These are phyloP conservation scores for Stereocaulon alpinum DNA, from an alignment of 495 filamentous ascomycete genomes.

Conservation along the genomic window DNA sequence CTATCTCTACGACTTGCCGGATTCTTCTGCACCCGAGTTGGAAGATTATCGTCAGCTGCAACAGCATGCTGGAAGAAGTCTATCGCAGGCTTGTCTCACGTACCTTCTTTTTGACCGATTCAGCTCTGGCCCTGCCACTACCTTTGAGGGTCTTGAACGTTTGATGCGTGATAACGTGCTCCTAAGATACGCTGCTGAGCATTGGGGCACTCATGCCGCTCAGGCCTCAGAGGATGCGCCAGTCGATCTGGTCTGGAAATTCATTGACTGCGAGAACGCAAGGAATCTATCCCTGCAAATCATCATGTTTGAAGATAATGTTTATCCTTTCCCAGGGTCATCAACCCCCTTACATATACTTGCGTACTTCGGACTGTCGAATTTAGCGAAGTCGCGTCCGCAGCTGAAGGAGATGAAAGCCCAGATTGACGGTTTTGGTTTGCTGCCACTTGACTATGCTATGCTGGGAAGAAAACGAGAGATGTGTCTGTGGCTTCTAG, in stretches of 20 bases:
- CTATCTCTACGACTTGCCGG: background rate
- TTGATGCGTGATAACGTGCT: background rate
- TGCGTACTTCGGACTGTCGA: background rate
- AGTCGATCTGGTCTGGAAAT: background rate
- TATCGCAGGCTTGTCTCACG: background rate
- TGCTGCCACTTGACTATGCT: background rate
- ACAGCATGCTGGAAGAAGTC: background rate
- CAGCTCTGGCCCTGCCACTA: background rate
- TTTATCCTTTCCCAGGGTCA: background rate
- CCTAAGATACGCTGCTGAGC: background rate
- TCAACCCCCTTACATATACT: background rate
- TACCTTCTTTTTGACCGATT: background rate
- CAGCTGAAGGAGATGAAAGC: background rate
- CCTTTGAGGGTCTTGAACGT: background rate
- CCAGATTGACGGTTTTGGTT: background rate
- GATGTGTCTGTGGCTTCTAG: slow-evolving; percentile 1
- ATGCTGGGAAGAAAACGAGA: background rate
- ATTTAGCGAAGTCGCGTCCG: background rate
- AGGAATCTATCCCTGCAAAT: background rate
- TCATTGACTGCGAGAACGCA: background rate
- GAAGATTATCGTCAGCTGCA: background rate
- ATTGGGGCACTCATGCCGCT: background rate
- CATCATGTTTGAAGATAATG: background rate
- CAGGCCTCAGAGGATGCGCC: background rate
- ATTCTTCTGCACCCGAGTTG: background rate